Conservation (phyloP, 371 early-diverging fungal genomes). For the Dichotomocladium elegans region DNA sequence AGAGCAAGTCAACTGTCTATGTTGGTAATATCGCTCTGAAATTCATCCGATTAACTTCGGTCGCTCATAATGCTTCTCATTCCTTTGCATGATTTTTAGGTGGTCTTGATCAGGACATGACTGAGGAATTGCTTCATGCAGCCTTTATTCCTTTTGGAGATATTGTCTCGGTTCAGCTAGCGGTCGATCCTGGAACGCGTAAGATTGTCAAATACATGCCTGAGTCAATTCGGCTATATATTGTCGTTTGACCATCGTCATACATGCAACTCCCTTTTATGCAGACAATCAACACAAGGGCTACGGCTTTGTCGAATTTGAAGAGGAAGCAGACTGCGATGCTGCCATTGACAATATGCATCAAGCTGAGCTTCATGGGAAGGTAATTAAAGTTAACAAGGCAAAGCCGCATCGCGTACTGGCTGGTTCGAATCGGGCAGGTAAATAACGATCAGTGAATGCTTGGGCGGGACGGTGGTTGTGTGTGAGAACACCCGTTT, state of each 20-base stretch:
- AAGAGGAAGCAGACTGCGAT: conserved; percentile 75
- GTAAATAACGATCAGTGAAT: too few relatives aligned
- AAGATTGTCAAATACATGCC: conserved; percentile 19
- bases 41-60: background rate
- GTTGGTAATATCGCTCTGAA: conserved; percentile 29
- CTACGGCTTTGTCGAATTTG: conserved; percentile 95
- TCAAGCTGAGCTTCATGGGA: conserved; percentile 82
- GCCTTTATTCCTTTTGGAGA: conserved; percentile 97
- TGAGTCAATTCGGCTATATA: too few relatives aligned
- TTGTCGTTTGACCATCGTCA: too few relatives aligned
- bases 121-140: conserved; percentile 72
- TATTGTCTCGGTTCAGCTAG: conserved; percentile 83
- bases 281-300: conserved; percentile 77
- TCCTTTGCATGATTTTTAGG: conserved; percentile 35
- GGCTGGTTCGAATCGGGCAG: conserved; percentile 59
- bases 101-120: conserved; percentile 82
- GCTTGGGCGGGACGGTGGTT: too few relatives aligned
- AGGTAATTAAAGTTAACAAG: conserved; percentile 82
- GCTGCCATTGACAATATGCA: conserved; percentile 96
- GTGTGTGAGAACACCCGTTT: conserved; percentile 15
- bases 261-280: too few relatives aligned
- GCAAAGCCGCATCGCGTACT: conserved; percentile 70
- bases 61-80: too few relatives aligned
- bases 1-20: conserved; percentile 29
- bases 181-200: conserved; percentile 74